Base-by-base conservation (phyloP, 1,139 yeast genomes). In the Eremothecium sinecaudum region DNA sequence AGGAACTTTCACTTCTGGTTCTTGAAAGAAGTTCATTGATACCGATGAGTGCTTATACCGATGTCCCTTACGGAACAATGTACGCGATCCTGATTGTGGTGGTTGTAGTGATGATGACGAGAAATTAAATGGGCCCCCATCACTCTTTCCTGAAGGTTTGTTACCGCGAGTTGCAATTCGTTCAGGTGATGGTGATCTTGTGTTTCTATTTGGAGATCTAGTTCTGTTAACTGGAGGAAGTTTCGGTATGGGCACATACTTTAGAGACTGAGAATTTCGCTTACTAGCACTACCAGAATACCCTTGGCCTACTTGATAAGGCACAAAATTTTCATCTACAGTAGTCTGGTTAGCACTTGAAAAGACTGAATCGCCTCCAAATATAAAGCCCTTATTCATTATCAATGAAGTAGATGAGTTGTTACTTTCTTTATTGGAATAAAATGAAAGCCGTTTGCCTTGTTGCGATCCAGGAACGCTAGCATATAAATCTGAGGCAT, bases 21-120 rank as follows among this genome's bases (percentile, higher is more conserved):
- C 97, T 53, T 83, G 95, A 57, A 90, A 90, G 54, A 87, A 71
- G 56, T 90, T 90, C 90, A 90, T 81, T 3, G 94, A 82, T 4
- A 90, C 94, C n/a, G 96, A 84, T 4, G 96, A 84, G 44, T 90
- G 97, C 56, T 90, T 90, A 54, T 90, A 90, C 48, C 87, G 73
- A 60, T 90, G 98, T 8, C 98, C 97, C 44, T 87, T 78, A 65
- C 98, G 77, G 50, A 83, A 92, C 60, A 38, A 34, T 49, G 36
- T 51, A 56, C 55, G 12, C 28, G 36, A 24, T 2, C 33, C 26
- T 4, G 38, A 30, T 12, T 43, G 41, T 16, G 52, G 46, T 1
- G 62, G 59, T 37, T 58, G 49, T 24, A 63, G 43, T 26, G 64
- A 60, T 22, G 67, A 61, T 2, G 75, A 64, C 36, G 64, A 61